These are phyloP conservation scores for Aspergillus terreus DNA, from an alignment of 2,329 filamentous ascomycete genomes.

Conservation along the genomic window DNA sequence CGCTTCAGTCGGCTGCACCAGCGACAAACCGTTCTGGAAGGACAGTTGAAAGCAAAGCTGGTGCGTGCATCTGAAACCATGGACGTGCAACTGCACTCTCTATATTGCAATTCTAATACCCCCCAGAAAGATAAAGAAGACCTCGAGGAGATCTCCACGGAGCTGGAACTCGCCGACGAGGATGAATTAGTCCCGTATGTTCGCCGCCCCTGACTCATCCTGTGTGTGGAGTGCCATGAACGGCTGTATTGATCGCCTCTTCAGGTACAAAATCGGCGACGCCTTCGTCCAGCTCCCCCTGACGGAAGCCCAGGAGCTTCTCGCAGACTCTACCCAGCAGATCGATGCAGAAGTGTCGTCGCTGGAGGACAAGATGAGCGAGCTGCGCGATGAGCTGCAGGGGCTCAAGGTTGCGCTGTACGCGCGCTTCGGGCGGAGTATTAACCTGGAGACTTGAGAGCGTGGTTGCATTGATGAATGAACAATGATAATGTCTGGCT, in stretches of 20 bases:
- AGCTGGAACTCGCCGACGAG: constrained; percentile 92
- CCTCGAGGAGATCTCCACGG: constrained; percentile 83
- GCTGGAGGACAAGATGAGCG: constrained; percentile 72
- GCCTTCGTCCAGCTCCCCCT: constrained; percentile 87
- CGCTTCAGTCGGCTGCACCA: constrained; percentile 92
- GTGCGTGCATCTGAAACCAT: constrained; percentile 33
- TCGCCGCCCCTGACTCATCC: not conserved
- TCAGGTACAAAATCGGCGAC: constrained; percentile 93
- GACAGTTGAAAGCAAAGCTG: constrained; percentile 74
- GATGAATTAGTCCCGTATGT: constrained; percentile 87
- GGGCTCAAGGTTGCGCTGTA: constrained; percentile 89
- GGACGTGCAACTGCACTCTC: not conserved
- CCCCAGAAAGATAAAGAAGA: constrained; percentile 95
- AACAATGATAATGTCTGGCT: no score
- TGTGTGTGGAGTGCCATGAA: not conserved
- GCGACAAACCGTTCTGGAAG: constrained; percentile 72
- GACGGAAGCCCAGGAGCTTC: constrained; percentile 79
- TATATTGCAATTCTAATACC: not conserved
- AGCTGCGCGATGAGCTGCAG: constrained; percentile 80
- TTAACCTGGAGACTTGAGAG: constrained; percentile 83
- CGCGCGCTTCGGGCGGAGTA: constrained; percentile 90
- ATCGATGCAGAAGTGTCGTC: constrained; percentile 72
- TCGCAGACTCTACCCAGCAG: constrained; percentile 65
- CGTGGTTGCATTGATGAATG: not conserved
- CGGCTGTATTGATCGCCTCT: constrained; percentile 5